Conservation (phyloP, 306 rosid genomes). For the Vachellia pachyceras region DNA sequence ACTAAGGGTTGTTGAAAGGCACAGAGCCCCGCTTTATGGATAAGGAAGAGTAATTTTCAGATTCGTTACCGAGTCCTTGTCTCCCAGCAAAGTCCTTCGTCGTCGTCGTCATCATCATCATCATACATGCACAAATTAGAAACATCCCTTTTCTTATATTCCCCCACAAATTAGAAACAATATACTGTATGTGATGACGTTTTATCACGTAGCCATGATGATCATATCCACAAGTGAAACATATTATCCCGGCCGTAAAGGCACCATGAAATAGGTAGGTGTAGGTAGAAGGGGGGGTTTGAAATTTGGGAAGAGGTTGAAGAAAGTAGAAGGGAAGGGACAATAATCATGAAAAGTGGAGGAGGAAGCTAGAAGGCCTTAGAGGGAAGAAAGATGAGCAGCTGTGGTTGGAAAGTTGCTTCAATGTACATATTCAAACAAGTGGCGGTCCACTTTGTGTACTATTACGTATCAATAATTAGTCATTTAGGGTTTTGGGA, state of each 20-base stretch:
- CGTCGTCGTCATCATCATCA: neutral
- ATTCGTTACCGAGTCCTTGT: conserved; percentile 34
- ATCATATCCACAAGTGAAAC: neutral
- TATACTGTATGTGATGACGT: neutral
- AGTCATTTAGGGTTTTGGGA: neutral
- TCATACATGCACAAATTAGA: neutral
- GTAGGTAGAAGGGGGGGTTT: neutral
- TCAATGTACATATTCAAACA: neutral
- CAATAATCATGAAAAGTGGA: neutral
- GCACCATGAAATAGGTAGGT: neutral
- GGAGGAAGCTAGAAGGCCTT: neutral
- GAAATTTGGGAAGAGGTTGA: neutral
- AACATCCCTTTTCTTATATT: neutral
- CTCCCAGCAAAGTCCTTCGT: conserved; percentile 1
- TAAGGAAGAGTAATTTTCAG: neutral
- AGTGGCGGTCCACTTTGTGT: neutral
- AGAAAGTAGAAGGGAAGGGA: no score
- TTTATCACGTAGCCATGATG: neutral
- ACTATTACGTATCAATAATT: neutral
- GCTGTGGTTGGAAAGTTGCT: neutral
- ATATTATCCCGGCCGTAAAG: no score
- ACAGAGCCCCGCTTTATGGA: neutral
- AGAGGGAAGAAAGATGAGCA: neutral
- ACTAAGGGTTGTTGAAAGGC: neutral
- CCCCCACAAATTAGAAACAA: neutral